Evolutionary conservation across 345 rosid species (phyloP).

Genomic region (Boechera stricta): DNA sequence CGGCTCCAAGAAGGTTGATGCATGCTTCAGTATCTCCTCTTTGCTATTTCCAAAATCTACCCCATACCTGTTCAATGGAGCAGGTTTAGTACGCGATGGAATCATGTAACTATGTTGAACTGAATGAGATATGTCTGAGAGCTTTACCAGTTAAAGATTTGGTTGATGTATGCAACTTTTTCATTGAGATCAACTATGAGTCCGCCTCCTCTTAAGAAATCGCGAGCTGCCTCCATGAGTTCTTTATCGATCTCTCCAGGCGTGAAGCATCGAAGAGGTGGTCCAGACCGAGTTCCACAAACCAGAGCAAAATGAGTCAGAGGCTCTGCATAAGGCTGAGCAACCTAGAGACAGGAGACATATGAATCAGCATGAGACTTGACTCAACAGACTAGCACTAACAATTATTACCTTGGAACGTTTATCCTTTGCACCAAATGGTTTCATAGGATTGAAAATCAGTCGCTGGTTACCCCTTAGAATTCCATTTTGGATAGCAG

Average conservation of each 20-base stretch:
- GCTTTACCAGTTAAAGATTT: slow-evolving; percentile 74
- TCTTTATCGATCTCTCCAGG: slow-evolving; percentile 82
- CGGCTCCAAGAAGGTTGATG: slow-evolving; percentile 72
- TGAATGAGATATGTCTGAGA: slow-evolving; percentile 1
- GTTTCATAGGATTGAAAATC: slow-evolving; percentile 79
- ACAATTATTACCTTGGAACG: slow-evolving; percentile 55
- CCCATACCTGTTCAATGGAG: slow-evolving; percentile 57
- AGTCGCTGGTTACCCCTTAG: slow-evolving; percentile 80
- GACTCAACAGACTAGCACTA: not conserved
- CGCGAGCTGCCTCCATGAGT: slow-evolving; percentile 72
- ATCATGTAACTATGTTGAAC: not conserved
- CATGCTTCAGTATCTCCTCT: slow-evolving; percentile 77
- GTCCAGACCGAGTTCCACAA: slow-evolving; percentile 82
- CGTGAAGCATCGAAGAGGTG: slow-evolving; percentile 74
- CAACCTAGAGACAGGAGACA: slow-evolving; percentile 50
- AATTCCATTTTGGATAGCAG: slow-evolving; percentile 85
- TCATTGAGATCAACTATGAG: slow-evolving; percentile 59
- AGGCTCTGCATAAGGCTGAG: slow-evolving; percentile 75
- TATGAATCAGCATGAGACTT: slow-evolving; percentile 1
- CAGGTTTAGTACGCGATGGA: not conserved
- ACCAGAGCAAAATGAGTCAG: slow-evolving; percentile 78
- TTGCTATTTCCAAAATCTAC: slow-evolving; percentile 79
- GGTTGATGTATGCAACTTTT: slow-evolving; percentile 62
- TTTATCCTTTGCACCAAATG: slow-evolving; percentile 74
- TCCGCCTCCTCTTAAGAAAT: slow-evolving; percentile 76